Conservation (phyloP, 768 basidiomycete genomes). For the Tulasnella sp. region DNA sequence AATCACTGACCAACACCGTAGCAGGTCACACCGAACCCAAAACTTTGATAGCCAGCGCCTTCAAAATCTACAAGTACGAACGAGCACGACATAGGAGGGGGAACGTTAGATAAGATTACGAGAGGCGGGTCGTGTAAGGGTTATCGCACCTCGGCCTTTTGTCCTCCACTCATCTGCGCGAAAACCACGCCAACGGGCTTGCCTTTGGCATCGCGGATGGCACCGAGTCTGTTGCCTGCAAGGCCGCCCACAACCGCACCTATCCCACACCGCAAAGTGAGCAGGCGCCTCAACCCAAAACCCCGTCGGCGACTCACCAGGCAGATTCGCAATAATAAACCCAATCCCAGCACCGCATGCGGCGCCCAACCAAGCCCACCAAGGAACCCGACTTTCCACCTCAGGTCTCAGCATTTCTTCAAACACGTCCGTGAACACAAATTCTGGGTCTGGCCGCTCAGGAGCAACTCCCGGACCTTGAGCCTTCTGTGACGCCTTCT, state of each 20-base stretch:
- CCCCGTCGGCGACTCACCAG: constrained; percentile 29
- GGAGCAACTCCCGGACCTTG: constrained; percentile 25
- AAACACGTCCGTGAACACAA: constrained; percentile 80
- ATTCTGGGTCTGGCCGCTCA: constrained; percentile 59
- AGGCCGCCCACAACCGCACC: constrained; percentile 70
- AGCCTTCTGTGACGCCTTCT: constrained; percentile 4
- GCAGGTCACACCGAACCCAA: constrained; percentile 14
- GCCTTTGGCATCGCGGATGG: constrained; percentile 83
- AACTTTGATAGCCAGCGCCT: constrained; percentile 16
- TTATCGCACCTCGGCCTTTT: constrained; percentile 72
- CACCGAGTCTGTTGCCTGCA: constrained; percentile 83
- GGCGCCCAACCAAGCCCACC: constrained; percentile 66
- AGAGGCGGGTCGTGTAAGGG: background rate
- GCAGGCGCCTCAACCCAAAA: background rate
- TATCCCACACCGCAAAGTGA: background rate
- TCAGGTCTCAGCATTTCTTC: constrained; percentile 84
- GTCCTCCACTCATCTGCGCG: constrained; percentile 51
- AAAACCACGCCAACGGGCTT: constrained; percentile 89
- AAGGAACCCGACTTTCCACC: constrained; percentile 53
- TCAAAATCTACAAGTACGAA: constrained; percentile 46
- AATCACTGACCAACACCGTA: too few species aligned
- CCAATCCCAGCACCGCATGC: constrained; percentile 49
- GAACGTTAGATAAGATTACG: constrained; percentile 11
- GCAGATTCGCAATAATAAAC: constrained; percentile 63
- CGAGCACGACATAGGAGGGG: background rate